Percentiles rank a stretch among this genome's conserved stretches.
Evolutionary conservation across 805 yeast genomes (phyloP).

Genomic region (Candida stauntonica): DNA sequence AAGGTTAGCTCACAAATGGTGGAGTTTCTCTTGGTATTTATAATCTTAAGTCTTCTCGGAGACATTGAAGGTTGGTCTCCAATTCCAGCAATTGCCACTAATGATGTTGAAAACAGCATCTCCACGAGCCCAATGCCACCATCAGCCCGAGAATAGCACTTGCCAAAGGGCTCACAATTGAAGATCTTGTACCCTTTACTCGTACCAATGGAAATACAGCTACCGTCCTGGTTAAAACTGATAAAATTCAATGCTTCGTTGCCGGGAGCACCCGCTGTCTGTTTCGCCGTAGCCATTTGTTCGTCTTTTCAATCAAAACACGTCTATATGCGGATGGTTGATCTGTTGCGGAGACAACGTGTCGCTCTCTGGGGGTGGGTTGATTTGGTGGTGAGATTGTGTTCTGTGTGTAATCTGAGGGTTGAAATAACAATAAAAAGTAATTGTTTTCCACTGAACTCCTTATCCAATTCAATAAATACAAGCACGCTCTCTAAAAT

Average conservation of each 20-base stretch:
- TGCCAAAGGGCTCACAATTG: conserved; percentile 66
- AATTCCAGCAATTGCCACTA: conserved; percentile 66
- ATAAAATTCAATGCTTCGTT: conserved; percentile 39
- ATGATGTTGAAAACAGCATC: conserved; percentile 72
- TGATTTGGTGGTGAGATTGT: too few species aligned
- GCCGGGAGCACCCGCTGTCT: not conserved
- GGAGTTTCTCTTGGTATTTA: conserved; percentile 66
- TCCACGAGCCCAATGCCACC: conserved; percentile 66
- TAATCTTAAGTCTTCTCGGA: conserved; percentile 76
- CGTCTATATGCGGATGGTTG: too few species aligned
- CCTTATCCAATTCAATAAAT: too few species aligned
- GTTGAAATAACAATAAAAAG: too few species aligned
- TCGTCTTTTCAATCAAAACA: too few species aligned
- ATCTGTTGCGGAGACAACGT: too few species aligned
- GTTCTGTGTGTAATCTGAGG: too few species aligned
- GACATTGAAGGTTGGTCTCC: conserved; percentile 65
- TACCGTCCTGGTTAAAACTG: conserved; percentile 71
- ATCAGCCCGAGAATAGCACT: conserved; percentile 36
- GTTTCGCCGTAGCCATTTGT: not conserved
- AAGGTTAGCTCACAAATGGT: conserved; percentile 70
- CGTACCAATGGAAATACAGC: conserved; percentile 68
- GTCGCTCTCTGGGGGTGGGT: too few species aligned
- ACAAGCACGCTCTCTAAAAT: too few species aligned
- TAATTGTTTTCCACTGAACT: too few species aligned
- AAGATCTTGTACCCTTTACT: conserved; percentile 59